Base-by-base conservation (phyloP, 176 grass and related monocot species). In the Dactylis glomerata region DNA sequence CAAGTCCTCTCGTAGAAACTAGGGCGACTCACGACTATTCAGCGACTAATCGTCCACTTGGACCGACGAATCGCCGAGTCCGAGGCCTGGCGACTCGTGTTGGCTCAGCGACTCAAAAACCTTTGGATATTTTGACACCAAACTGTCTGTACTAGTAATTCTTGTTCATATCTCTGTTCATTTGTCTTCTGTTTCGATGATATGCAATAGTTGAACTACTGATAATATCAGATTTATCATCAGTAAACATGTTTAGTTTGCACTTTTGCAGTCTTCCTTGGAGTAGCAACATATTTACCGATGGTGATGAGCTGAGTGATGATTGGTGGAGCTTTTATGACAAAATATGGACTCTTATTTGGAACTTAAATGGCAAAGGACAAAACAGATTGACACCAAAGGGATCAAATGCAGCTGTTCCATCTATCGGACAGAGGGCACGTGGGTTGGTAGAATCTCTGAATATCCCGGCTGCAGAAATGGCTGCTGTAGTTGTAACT, bases 391-490 rank as follows among this genome's bases (percentile, higher is more conserved):
- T 83, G 68, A 75, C 84, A 58, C 72, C 89, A 42, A 98, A 93
- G 80, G 75, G 83, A 61, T 77, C 87, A 87, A 88, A 69, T 86
- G 74, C 87, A 14, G 78, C 86, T 44, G 87, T 65, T 12, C 89
- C 93, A 78, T 98, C 96, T 81, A 90, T 98, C 31, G 83, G 92
- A 26, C 96, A 98, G 88, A 93, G 96, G 74, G 96, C 96, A 64
- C 96, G 93, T 64, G 96, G 93, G 66, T 86, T 98, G 74, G 96
- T 98, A 65, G 96, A 98, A 83, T 98, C 96, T 13, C 80, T 98
- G 68, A 98, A 98, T 88, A 95, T 98, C 67, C 96, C 96, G 24
- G 96, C 96, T 85, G 91, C 96, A 52, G 96, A 98, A 91, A 94
- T 95, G 93, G 96, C 96, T 87, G 92, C 95, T 82, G 95, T 93